Evolutionary conservation across 2,329 filamentous ascomycete species (phyloP).

Genomic region (Fusarium sp.): DNA sequence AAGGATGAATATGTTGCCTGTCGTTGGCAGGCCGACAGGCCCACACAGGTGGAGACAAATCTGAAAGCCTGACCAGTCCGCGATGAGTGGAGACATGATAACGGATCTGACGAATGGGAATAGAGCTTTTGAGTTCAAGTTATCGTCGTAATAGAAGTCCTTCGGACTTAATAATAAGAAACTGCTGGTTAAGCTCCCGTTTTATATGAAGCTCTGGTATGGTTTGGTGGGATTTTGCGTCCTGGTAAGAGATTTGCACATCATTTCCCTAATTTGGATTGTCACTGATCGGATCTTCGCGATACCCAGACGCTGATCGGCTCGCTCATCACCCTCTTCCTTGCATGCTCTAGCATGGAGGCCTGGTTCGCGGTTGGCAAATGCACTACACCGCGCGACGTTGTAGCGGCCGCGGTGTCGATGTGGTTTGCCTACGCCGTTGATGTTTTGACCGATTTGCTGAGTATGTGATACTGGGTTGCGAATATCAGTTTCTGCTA

Average conservation of each 20-base stretch:
- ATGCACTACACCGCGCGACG: background rate
- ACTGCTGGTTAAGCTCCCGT: background rate
- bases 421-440: background rate
- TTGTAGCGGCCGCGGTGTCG: background rate
- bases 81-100: too few relatives aligned
- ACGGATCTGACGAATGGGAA: too few relatives aligned
- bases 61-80: too few relatives aligned
- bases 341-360: background rate
- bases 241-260: background rate
- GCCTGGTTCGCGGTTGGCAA: background rate
- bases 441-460: background rate
- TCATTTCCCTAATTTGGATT: too few relatives aligned
- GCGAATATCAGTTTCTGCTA: background rate
- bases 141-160: too few relatives aligned
- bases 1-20: too few relatives aligned
- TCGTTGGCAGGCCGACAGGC: too few relatives aligned
- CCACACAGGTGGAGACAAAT: too few relatives aligned
- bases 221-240: background rate
- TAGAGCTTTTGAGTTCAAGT: too few relatives aligned
- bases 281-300: background rate
- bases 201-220: background rate
- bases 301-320: background rate
- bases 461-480: background rate
- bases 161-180: too few relatives aligned
- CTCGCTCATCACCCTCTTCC: background rate